phyloP scores from a whole-genome alignment of 2,329 filamentous ascomycete species.

The Hymenoscyphus albidus region DNA sequence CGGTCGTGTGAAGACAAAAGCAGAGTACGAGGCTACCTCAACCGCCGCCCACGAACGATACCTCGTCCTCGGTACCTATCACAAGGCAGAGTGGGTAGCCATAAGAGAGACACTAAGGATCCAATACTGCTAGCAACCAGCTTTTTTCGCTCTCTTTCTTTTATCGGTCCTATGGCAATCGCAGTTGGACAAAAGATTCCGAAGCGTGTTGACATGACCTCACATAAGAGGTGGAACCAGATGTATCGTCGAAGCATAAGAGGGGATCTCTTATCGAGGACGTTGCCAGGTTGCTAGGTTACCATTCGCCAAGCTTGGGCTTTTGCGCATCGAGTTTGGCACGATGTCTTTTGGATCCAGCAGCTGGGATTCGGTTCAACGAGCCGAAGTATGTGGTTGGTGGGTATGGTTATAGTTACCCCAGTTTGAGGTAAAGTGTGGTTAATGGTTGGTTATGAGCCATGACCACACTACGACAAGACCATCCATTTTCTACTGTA shows the following conservation, averaged over 20 bases:
- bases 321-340: slow-evolving; percentile 4
- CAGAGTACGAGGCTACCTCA: not conserved
- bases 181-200: not conserved
- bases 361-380: slow-evolving; percentile 6
- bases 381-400: slow-evolving; percentile 3
- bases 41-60: not conserved
- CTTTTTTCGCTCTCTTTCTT: not conserved
- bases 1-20: not conserved
- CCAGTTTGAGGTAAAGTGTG: slow-evolving; percentile 7
- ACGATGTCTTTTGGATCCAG: slow-evolving; percentile 4
- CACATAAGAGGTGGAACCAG: slow-evolving; percentile 22
- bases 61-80: not conserved
- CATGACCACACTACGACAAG: not conserved
- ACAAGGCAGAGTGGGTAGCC: not conserved
- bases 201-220: slow-evolving; percentile 17
- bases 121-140: not conserved
- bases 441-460: not conserved
- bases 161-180: slow-evolving; percentile 17
- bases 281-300: not conserved
- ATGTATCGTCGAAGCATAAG: not conserved
- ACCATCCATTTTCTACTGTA: not conserved
- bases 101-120: slow-evolving; percentile 9
- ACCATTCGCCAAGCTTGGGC: not conserved
- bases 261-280: slow-evolving; percentile 8
- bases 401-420: slow-evolving; percentile 5